Evolutionary conservation across 2,329 filamentous ascomycete species (phyloP), one percentile per base, ranked within the genome.

Genomic region (Bipolaris oryzae): DNA sequence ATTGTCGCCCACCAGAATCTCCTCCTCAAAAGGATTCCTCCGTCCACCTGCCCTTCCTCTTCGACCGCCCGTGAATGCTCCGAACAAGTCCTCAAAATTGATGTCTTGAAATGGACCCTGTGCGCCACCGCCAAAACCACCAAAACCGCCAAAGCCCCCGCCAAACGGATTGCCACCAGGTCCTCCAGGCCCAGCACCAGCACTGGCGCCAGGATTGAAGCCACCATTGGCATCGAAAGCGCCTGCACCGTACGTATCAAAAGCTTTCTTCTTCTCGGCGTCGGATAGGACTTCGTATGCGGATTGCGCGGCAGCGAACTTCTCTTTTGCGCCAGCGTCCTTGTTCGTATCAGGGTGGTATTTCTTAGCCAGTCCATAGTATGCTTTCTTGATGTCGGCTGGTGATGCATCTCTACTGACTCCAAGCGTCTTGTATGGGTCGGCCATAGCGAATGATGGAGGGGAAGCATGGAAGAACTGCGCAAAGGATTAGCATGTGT

Each of bases 271-370:
- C 84, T 98, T 99, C 78, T 96, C 89, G 3, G 93, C 84, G 73
- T 99, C 95, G 44, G 92, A 96, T 7, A 99, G 82, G 39, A 97
- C 83, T 77, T 99, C 95, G 78, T 99, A 99, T 21, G 95, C 92
- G 31, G 90, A 86, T 77, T 99, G 95, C 52, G 96, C 91, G 67
- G 97, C 94, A 62, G 89, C 85, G 71, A 99, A 99, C 70, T 90
- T 94, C 69, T 98, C 95, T 76, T 98, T 98, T 34, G 95, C 93
- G n/a, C 82, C 84, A 2, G 91, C 77, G 67, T 98, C 95, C 77
- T 98, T 98, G 82, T 98, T 99, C 34, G 95, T 98, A 75, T 99
- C 95, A 7, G 95, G 95, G 71, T 99, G 95, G 75, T 87, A 99
- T 74, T 98, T 99, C 79, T 99, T 99, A 18, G 95, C 95, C 57